Percentiles rank a stretch among this genome's conserved stretches.
These are phyloP conservation scores for Geranium incanum DNA, from an alignment of 441 rosid genomes.

Conservation along the genomic window DNA sequence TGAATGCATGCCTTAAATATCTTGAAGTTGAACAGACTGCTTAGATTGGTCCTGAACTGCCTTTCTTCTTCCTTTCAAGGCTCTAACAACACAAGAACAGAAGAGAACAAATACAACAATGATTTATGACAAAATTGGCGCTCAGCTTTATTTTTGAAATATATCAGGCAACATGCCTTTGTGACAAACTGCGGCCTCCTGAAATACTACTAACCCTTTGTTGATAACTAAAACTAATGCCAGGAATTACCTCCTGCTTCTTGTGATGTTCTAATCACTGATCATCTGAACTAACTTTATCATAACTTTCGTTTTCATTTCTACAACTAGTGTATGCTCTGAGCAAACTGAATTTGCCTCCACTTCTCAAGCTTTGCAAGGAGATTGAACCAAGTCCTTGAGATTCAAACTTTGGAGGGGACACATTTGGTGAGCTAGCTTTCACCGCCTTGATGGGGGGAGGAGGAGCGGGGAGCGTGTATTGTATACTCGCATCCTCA, in stretches of 20 bases:
- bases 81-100: background rate
- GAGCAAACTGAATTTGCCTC: conserved; percentile 20
- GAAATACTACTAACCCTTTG: conserved; percentile 1
- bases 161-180: background rate
- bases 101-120: background rate
- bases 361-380: conserved; percentile 20
- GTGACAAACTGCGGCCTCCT: background rate
- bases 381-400: conserved; percentile 18
- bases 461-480: conserved; percentile 17
- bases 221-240: background rate
- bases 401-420: conserved; percentile 23
- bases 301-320: conserved; percentile 15
- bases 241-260: background rate
- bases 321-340: conserved; percentile 15
- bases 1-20: background rate
- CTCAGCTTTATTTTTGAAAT: background rate
- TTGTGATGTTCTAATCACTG: conserved; percentile 9
- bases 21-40: background rate
- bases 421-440: conserved; percentile 22
- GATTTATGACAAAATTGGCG: background rate
- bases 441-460: conserved; percentile 17
- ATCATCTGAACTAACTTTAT: background rate
- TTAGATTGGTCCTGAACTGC: background rate
- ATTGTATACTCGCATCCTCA: conserved; percentile 17
- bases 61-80: background rate